These are phyloP conservation scores for Erodium trifolium DNA, from an alignment of 441 rosid species.

Conservation along the genomic window DNA sequence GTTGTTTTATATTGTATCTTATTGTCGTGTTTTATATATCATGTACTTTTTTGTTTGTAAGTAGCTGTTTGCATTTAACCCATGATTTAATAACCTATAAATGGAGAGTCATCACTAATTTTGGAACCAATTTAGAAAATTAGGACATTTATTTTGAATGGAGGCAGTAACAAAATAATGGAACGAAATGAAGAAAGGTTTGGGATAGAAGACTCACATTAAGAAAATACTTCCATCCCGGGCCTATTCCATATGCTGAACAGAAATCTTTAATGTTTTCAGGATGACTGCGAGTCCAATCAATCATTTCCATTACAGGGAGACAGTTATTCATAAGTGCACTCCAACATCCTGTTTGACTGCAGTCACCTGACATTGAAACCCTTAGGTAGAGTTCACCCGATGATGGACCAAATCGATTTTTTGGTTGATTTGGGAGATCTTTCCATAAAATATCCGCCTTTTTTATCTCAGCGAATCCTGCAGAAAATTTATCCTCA, in stretches of 20 bases:
- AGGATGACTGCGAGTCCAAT: constrained; percentile 91
- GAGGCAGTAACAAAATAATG: not conserved
- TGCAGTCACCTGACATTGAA: constrained; percentile 41
- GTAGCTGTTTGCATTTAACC: too few species aligned
- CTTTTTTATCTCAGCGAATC: constrained; percentile 63
- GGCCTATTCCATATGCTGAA: constrained; percentile 66
- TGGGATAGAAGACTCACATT: constrained; percentile 36
- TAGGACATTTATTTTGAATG: not conserved
- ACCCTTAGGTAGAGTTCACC: constrained; percentile 86
- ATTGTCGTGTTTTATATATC: too few species aligned
- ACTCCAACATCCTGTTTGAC: constrained; percentile 50
- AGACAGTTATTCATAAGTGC: constrained; percentile 56
- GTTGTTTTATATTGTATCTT: too few species aligned
- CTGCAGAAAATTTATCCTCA: constrained; percentile 31
- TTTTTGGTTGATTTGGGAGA: constrained; percentile 33
- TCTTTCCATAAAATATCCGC: constrained; percentile 83
- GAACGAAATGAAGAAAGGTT: constrained; percentile 13
- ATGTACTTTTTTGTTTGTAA: too few species aligned
- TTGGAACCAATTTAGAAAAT: too few species aligned
- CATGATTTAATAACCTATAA: not conserved
- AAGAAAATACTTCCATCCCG: constrained; percentile 66
- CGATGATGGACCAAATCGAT: constrained; percentile 9
- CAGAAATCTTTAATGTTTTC: constrained; percentile 68
- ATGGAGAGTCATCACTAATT: not conserved
- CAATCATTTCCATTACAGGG: constrained; percentile 64